Base-by-base conservation (phyloP, 768 basidiomycete genomes). In the Hypholoma sublateritium region DNA sequence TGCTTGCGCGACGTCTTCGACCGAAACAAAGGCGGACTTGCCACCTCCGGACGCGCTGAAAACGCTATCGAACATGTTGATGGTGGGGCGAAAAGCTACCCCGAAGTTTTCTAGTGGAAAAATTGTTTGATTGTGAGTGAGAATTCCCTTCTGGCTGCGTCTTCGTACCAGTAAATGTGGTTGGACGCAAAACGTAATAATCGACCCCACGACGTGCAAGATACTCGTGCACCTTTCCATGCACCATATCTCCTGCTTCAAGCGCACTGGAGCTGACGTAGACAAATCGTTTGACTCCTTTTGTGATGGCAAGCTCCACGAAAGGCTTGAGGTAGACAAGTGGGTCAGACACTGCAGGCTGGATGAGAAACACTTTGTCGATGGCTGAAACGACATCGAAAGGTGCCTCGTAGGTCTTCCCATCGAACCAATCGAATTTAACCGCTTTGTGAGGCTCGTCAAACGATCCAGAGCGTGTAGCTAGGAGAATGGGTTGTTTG, bases 81-180 rank as follows among this genome's bases (percentile, higher is more conserved):
- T 73, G 21, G 47, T 50, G 9, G 55, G 42, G 5, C 54, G 21
- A 53, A 62, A 70, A 19, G 55, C 50, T 8, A 53, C 57, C 2
- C 52, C 50, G 21, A 74, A 67, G 58, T 75, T 75, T 22, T 75
- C 74, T 75, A 45, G 22, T 8, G 43, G 41, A 32, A 52, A 34
- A 17, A 41, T 11, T 5, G 7, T 3, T 19, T 13, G n/a, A 43
- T 13, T 19, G 5, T 43, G 22, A 41, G 12, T 34, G 22, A 25
- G 11, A n/a, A 21, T 6, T 1, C 12, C 2, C 1, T 24, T 22
- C 14, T 19, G 52, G 21, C 9, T 9, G 11, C 24, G 22, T 17
- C 32, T 24, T 55, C 67, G 8, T 44, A 74, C 76, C 73, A 22
- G 67, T 69, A 56, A 77, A 77, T 72, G 70, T 74, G 8, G 75